Base-by-base conservation (phyloP, 2,329 filamentous ascomycete species). In the Tolypocladium pustulatum region DNA sequence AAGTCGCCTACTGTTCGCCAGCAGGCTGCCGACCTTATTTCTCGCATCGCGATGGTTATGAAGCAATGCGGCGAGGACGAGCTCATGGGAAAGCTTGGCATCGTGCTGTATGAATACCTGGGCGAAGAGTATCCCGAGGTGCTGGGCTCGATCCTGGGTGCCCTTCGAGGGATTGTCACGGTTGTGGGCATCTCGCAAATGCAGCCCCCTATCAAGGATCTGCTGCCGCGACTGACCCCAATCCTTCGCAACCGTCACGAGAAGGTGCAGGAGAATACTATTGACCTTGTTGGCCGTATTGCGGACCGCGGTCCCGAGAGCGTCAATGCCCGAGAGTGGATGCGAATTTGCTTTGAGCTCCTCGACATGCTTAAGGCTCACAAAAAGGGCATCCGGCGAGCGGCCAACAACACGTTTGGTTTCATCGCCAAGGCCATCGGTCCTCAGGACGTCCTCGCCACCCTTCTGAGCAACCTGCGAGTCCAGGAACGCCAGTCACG, bases 391-490 rank as follows among this genome's bases (percentile, higher is more conserved):
- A 99, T 99, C 66, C 89, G 94, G 64, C 88, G 94, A 73, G 94
- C 94, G 27, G 95, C 94, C 66, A 99, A 99, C 83, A 99, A 99
- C 79, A 99, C 94, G 0, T 99, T 99, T 68, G 94, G 94, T 72
- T 99, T 97, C 81, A 99, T 99, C 68, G 94, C 94, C 71, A 99
- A 99, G 76, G 94, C 94, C 61, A 99, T 99, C 67, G 94, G 94
- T 65, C 94, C 94, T 15, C 93, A 97, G 74, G 94, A 99, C 77
- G 94, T 99, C 32, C 79, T 99, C 59, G 92, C 94, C 4, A 97
- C 94, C 0, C 81, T 99, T 20, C 84, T 99, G 62, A 97, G 97
- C 82, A 99, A 99, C 71, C 80, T 99, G 46, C 86, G 95, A 61
- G 94, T 99, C 1, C 93, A 97, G 73, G 94, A 99, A 73, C 91